These are phyloP conservation scores for Fusarium sp. DNA, from an alignment of 2,329 filamentous ascomycete genomes.

Conservation along the genomic window DNA sequence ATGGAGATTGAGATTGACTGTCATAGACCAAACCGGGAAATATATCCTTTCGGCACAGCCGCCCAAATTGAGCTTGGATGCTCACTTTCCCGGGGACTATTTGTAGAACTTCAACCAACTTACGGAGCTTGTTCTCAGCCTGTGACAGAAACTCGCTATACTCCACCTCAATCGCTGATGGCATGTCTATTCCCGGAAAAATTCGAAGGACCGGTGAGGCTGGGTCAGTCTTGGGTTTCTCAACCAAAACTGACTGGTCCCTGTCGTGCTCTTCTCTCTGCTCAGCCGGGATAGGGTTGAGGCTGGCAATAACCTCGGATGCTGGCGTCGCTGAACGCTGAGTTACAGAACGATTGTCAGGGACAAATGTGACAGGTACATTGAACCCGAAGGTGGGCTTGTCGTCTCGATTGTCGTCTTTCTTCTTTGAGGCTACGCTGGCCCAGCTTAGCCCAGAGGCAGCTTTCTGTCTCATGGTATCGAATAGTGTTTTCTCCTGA, in stretches of 20 bases:
- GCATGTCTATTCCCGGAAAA: conserved; percentile 18
- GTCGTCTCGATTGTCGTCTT: not conserved
- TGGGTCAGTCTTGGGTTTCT: not conserved
- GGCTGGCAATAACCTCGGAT: not conserved
- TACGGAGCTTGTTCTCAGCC: conserved; percentile 10
- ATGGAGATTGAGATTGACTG: conserved; percentile 32
- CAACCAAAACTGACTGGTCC: not conserved
- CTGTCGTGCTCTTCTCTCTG: not conserved
- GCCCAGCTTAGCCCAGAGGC: conserved; percentile 10
- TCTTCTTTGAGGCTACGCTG: not conserved
- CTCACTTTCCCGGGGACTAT: conserved; percentile 37
- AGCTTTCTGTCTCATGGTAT: conserved; percentile 38
- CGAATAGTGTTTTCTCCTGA: conserved; percentile 7
- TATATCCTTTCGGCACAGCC: conserved; percentile 40
- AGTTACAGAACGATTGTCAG: not conserved
- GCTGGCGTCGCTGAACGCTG: too few species aligned
- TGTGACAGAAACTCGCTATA: conserved; percentile 11
- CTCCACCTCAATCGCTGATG: not conserved
- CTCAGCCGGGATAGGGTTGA: too few species aligned
- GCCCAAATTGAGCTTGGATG: conserved; percentile 41
- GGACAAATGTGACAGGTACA: not conserved
- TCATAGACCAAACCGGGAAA: conserved; percentile 27
- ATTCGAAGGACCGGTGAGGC: not conserved
- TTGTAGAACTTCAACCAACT: conserved; percentile 31
- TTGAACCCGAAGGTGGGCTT: conserved; percentile 11